Conservation (phyloP, 768 basidiomycete species). For the Lactifluus subvellereus region DNA sequence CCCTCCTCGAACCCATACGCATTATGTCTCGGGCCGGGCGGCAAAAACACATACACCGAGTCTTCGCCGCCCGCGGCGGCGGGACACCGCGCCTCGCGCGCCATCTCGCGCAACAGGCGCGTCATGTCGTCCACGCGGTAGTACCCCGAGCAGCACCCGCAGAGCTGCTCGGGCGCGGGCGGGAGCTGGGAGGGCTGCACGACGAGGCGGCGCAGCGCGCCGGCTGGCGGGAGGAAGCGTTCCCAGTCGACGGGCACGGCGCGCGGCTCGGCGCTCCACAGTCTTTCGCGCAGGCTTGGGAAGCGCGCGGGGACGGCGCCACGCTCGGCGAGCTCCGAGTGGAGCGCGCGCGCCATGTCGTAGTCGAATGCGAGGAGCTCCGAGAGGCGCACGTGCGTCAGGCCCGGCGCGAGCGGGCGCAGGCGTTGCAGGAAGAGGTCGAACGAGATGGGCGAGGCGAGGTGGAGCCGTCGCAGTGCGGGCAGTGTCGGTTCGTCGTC, state of each 20-base stretch:
- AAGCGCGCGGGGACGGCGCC: constrained; percentile 17
- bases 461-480: constrained; percentile 18
- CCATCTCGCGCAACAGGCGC: constrained; percentile 22
- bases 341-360: constrained; percentile 17
- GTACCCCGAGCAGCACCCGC: constrained; percentile 24
- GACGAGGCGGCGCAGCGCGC: constrained; percentile 11
- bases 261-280: constrained; percentile 17
- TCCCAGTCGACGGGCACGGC: constrained; percentile 21
- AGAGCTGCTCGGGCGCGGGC: constrained; percentile 15
- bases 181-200: constrained; percentile 20
- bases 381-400: constrained; percentile 22
- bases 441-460: constrained; percentile 22
- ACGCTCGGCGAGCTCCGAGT: constrained; percentile 23
- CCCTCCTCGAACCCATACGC: constrained; percentile 20
- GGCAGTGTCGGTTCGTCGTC: constrained; percentile 12
- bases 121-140: constrained; percentile 22
- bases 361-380: constrained; percentile 23
- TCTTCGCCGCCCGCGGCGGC: background rate
- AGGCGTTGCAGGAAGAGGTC: constrained; percentile 22
- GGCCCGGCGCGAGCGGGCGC: constrained; percentile 16
- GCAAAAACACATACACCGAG: constrained; percentile 17
- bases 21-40: constrained; percentile 10
- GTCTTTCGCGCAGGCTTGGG: constrained; percentile 6
- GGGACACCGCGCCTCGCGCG: constrained; percentile 6
- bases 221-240: constrained; percentile 7